phyloP scores from a whole-genome alignment of 352 stramenopile species.

The Globisporangium middletonii region DNA sequence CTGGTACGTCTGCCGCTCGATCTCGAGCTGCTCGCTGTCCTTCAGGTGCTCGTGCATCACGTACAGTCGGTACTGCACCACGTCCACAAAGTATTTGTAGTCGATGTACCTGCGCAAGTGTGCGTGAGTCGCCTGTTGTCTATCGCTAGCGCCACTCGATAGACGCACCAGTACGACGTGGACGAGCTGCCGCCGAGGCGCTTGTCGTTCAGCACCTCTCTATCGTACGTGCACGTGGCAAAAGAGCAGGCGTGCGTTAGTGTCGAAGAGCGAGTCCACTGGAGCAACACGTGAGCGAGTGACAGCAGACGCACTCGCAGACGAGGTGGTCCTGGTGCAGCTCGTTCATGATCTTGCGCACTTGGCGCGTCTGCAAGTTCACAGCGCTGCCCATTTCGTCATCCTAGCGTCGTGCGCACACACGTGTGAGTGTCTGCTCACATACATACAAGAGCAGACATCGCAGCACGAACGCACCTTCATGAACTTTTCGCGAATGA shows the following conservation, averaged over 20 bases:
- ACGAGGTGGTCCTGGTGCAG: conserved; percentile 82
- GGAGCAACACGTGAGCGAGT: too few relatives aligned
- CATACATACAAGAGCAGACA: background rate
- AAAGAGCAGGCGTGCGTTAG: too few relatives aligned
- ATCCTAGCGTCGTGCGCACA: conserved; percentile 29
- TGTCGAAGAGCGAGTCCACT: too few relatives aligned
- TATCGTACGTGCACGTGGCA: conserved; percentile 18
- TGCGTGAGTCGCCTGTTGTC: background rate
- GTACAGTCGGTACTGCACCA: conserved; percentile 85
- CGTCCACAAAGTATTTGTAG: conserved; percentile 90
- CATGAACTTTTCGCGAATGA: conserved; percentile 85
- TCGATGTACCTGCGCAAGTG: conserved; percentile 72
- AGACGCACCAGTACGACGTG: conserved; percentile 72
- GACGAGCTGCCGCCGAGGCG: conserved; percentile 74
- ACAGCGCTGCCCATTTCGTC: conserved; percentile 86
- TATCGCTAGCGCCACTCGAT: too few relatives aligned
- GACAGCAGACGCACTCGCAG: conserved; percentile 53
- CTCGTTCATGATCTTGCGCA: conserved; percentile 88
- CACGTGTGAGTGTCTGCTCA: background rate
- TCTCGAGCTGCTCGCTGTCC: conserved; percentile 81
- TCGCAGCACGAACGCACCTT: conserved; percentile 35
- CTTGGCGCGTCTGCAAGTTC: conserved; percentile 84
- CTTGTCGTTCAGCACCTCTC: conserved; percentile 87
- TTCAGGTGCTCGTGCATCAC: conserved; percentile 85
- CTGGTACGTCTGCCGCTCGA: conserved; percentile 83